Evolutionary conservation across 495 filamentous ascomycete genomes (phyloP).

Genomic region (Podospora australis): DNA sequence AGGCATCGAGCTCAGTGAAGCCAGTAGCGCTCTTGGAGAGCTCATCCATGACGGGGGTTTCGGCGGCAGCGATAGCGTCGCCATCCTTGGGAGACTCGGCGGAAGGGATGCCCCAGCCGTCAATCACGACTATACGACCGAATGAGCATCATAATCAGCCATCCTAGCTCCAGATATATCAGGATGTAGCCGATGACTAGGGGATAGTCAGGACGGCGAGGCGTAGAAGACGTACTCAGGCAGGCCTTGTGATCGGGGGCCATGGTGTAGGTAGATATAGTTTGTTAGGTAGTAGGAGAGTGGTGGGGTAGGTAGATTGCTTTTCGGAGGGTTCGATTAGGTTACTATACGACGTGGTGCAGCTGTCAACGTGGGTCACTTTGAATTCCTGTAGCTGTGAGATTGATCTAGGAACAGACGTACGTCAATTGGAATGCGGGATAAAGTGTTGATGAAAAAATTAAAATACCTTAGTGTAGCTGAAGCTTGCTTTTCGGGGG

Average conservation of each 20-base stretch:
- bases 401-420: neutral
- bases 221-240: constrained; percentile 71
- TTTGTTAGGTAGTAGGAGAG: neutral
- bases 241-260: constrained; percentile 87
- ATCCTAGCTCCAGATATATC: constrained; percentile 45
- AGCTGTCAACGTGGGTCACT: neutral
- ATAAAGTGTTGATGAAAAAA: constrained; percentile 14
- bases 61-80: constrained; percentile 87
- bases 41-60: constrained; percentile 64
- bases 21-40: constrained; percentile 34
- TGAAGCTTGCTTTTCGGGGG: too few species aligned
- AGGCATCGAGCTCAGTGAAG: constrained; percentile 78
- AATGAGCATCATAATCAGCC: constrained; percentile 47
- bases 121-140: constrained; percentile 74
- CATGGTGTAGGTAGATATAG: constrained; percentile 45
- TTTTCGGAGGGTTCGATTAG: neutral
- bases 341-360: neutral
- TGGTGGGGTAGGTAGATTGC: constrained; percentile 1
- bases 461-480: too few species aligned
- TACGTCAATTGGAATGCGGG: constrained; percentile 14
- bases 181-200: constrained; percentile 40
- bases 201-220: constrained; percentile 36
- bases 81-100: constrained; percentile 72
- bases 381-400: too few species aligned
- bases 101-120: constrained; percentile 91